Percentiles rank a stretch among this genome's conserved stretches.
Conservation (phyloP, 2,329 filamentous ascomycete species). For the Trichophyton mentagrophytes region DNA sequence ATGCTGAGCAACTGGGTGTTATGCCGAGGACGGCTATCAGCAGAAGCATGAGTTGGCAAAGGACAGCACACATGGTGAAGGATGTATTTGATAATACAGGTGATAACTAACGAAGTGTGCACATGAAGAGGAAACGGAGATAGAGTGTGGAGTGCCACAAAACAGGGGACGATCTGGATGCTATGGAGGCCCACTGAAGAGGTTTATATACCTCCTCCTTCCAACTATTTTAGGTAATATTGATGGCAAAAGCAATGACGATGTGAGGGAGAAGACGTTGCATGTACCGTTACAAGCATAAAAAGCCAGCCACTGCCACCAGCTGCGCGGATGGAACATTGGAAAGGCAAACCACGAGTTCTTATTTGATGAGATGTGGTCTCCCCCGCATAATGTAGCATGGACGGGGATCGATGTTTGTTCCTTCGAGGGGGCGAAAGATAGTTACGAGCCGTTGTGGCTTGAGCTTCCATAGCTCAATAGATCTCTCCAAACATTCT, state of each 20-base stretch:
- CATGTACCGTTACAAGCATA: not conserved
- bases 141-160: too few species aligned
- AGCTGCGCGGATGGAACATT: slow-evolving; percentile 3
- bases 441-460: not conserved
- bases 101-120: not conserved
- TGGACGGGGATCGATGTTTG: not conserved
- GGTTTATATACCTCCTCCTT: too few species aligned
- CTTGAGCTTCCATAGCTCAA: not conserved
- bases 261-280: not conserved
- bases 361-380: not conserved
- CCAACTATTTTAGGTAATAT: not conserved
- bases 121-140: too few species aligned
- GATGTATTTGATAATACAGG: not conserved
- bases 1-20: slow-evolving; percentile 1
- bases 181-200: too few species aligned
- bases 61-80: slow-evolving; percentile 5
- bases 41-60: not conserved
- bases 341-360: not conserved
- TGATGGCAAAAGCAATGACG: not conserved
- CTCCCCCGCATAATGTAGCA: not conserved
- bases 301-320: not conserved
- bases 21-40: not conserved
- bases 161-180: too few species aligned
- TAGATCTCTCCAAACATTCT: not conserved
- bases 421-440: not conserved